Evolutionary conservation across 2,329 filamentous ascomycete genomes (phyloP).

Genomic region (Aschersonia sp.): DNA sequence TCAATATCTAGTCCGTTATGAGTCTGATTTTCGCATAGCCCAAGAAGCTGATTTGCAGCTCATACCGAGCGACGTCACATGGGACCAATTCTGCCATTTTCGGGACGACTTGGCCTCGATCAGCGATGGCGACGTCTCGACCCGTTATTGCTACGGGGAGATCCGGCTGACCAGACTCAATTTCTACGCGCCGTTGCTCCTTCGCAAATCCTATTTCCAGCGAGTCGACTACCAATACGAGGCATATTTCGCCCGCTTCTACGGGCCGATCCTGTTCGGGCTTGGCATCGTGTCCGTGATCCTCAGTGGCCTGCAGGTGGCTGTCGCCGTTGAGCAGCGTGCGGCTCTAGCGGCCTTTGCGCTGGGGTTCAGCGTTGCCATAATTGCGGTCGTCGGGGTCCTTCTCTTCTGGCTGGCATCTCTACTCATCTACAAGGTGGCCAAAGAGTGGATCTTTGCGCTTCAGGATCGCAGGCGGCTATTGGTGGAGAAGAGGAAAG

Average conservation of each 20-base stretch:
- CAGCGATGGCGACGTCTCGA: not conserved
- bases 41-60: not conserved
- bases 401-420: not conserved
- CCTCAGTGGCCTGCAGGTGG: not conserved
- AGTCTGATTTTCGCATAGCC: not conserved
- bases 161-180: not conserved
- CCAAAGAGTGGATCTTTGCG: not conserved
- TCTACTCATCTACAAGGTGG: not conserved
- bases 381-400: not conserved
- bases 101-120: not conserved
- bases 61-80: not conserved
- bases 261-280: not conserved
- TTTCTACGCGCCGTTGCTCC: not conserved
- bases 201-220: not conserved
- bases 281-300: not conserved
- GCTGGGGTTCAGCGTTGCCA: not conserved
- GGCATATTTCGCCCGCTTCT: not conserved
- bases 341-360: not conserved
- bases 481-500: not conserved
- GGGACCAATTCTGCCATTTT: not conserved
- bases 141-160: not conserved
- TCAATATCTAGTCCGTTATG: not conserved
- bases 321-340: not conserved
- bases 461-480: not conserved
- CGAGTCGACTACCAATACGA: not conserved